Base-by-base conservation (phyloP, 129 eudicot genomes). In the Silybum marianum region DNA sequence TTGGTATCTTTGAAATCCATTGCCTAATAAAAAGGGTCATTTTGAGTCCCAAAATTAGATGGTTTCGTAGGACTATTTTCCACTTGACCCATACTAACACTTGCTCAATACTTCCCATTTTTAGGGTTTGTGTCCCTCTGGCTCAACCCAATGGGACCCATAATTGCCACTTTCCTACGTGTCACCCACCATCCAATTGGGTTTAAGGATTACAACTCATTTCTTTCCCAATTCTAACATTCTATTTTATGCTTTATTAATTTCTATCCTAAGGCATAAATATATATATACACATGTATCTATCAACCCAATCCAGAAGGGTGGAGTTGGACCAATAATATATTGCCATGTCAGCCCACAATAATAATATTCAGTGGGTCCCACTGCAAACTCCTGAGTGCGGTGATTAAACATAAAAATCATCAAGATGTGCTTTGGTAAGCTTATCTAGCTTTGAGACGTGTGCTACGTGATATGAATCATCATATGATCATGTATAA, bases 121-220 rank as follows among this genome's bases (percentile, higher is more conserved):
- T 83, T 72, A 78, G 86, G 83, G 79, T 62, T 11, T 51, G 73
- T 78, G 85, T 66, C 75, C 83, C 74, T 58, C 23, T 58, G 23
- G 66, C 66, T 83, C 66, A 83, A 78, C 21, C 28, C n/a, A 11
- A 26, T 63, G 79, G 82, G 86, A 71, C 86, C 83, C 79, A 18
- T 62, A 40, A 1, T 2, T 42, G 62, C 39, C 74, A 28, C 86
- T 78, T 83, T 83, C 83, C 26, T 63, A 83, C 23, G 83, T 83
- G 86, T 83, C 86, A 78, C 83, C 86, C 86, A 83, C 86, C 71
- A 83, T 83, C 79, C 83, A 72, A 83, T 77, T 77, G 83, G 78
- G 86, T 83, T 78, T 83, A 83, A 83, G 86, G 86, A 72, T 62
- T 78, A 83, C 86, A 83, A 83, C 86, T 83, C 86, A 83, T 78